Base-by-base conservation (phyloP, 768 basidiomycete species). In the Podaxis mareebaensis region DNA sequence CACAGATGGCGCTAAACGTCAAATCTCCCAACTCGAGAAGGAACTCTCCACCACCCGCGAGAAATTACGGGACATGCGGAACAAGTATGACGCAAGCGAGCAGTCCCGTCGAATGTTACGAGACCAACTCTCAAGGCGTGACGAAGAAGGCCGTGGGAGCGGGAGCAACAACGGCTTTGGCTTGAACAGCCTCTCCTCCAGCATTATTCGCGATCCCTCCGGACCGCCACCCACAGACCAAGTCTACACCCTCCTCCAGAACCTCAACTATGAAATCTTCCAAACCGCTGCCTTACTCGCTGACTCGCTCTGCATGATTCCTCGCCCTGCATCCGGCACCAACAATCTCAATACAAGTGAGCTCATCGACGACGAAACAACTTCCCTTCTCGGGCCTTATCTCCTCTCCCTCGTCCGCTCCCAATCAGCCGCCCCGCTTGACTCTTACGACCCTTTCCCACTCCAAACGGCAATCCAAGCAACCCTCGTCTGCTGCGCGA, bases 401-500 rank as follows among this genome's bases (percentile, higher is more conserved):
- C 64, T 78, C 61, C 71, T 74, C 60, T 64, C 67, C 39, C 68
- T 70, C 24, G 60, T 80, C 65, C 67, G 71, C 42, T 64, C 67
- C 20, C 69, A 71, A 33, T 69, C 72, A 10, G 61, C 67, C 39
- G 52, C 67, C 7, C 44, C 68, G 49, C 61, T 65, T 36, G 68
- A 70, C 40, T 46, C 74, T 5, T 70, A 67, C 66, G 74, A 76
- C 39, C 73, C 76, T 17, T 71, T 76, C 61, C 70, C 75, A 53
- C 68, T 78, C 7, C 79, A 78, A 62, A 71, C 76, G 13, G 78
- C 76, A 13, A 68, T 80, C 67, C 79, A 80, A 70, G 77, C 75
- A 22, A 77, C 76, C 67, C 71, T 81, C 67, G 72, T 72, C 64
- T 72, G 71, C 53, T 79, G 75, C 61, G 77, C 75, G 60, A 70